phyloP scores from a whole-genome alignment of 371 early-diverging fungal genomes.

The Scutellospora calospora region DNA sequence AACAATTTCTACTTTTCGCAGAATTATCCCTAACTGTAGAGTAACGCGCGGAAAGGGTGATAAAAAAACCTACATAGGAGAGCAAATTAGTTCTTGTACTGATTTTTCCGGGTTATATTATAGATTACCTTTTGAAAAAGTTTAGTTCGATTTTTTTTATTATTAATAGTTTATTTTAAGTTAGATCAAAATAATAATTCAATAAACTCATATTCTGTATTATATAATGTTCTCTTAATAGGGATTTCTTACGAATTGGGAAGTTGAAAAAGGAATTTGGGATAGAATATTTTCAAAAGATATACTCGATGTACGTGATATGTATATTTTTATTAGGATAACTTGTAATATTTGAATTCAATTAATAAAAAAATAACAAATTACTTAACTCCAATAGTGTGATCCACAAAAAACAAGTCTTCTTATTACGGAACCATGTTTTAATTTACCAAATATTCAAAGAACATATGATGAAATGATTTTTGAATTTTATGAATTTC shows the following conservation, averaged over 20 bases:
- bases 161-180: neutral
- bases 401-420: slow-evolving; percentile 70
- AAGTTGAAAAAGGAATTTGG: slow-evolving; percentile 80
- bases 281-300: slow-evolving; percentile 73
- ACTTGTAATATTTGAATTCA: neutral
- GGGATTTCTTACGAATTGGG: slow-evolving; percentile 84
- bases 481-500: slow-evolving; percentile 87
- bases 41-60: slow-evolving; percentile 42
- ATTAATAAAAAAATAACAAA: neutral
- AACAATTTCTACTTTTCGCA: neutral
- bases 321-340: too few relatives aligned
- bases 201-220: neutral
- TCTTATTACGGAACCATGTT: slow-evolving; percentile 81
- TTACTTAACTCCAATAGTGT: slow-evolving; percentile 53
- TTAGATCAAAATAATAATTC: neutral
- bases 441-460: slow-evolving; percentile 79
- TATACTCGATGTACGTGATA: slow-evolving; percentile 59
- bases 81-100: slow-evolving; percentile 69
- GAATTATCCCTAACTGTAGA: slow-evolving; percentile 39
- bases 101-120: slow-evolving; percentile 81
- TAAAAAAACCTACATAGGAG: slow-evolving; percentile 63
- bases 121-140: slow-evolving; percentile 83
- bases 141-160: slow-evolving; percentile 41
- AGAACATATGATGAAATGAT: slow-evolving; percentile 81
- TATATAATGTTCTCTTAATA: slow-evolving; percentile 42